Evolutionary conservation across 768 basidiomycete species (phyloP), one percentile per base, ranked within the genome.

Genomic region (Tricholoma sp.): DNA sequence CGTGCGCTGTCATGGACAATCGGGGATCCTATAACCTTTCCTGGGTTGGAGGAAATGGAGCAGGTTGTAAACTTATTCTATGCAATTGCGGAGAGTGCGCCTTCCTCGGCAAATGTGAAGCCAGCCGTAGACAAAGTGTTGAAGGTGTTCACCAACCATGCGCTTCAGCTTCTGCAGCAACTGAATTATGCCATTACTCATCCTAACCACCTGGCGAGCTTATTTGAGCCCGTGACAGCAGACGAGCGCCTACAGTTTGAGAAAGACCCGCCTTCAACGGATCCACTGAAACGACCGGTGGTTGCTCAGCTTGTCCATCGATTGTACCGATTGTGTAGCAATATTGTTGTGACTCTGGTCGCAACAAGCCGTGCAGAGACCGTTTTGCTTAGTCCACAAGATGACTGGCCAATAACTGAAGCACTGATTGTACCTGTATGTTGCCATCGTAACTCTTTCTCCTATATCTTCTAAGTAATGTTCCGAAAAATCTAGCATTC

Each of bases 161-260:
- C 88, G 0, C 71, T 94, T 17, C 75, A 83, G 32, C 81, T 96
- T 24, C 76, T 97, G 1, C 92, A 94, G 65, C 89, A 94, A 60
- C 72, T 97, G 59, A 94, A 94, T 69, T 94, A 94, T 61, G 89
- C 91, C 0, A 77, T 96, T 48, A 88, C 91, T 0, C 94, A 98
- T 69, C 94, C 94, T 6, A 90, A 94, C 64, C 88, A 94, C 63
- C 79, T 97, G 11, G 84, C 88, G 1, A 86, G 86, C 60, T 75
- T 91, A 28, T 76, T 95, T 61, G 91, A 95, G 56, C 87, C 92
- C 6, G 77, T 90, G 12, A 88, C 88, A 0, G 67, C 79, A 1
- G 91, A 92, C 10, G 94, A 96, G 62, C 81, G 88, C 6, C 70
- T 71, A 0, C 76, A 76, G 50, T 75, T 91, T 49, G 89, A 94